Evolutionary conservation across 129 eudicot species (phyloP).

Genomic region (Scalesia atractyloides): DNA sequence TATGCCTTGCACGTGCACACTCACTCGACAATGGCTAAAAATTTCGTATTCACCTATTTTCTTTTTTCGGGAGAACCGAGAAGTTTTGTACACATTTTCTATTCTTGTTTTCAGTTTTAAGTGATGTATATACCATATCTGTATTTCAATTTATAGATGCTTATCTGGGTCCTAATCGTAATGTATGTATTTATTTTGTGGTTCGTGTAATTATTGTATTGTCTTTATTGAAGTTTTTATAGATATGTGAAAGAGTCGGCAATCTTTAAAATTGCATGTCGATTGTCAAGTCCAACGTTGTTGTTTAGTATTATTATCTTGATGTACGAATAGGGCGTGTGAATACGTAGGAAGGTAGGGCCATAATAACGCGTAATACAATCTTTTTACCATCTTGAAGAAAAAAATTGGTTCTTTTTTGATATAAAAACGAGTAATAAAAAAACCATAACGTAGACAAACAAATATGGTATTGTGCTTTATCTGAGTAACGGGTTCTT

Average conservation of each 20-base stretch:
- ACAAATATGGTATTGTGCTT: not conserved
- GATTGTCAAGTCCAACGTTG: not conserved
- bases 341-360: not conserved
- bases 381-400: not conserved
- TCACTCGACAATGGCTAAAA: not conserved
- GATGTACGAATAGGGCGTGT: not conserved
- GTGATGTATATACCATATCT: constrained; percentile 6
- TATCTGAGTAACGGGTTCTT: not conserved
- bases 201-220: not conserved
- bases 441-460: not conserved
- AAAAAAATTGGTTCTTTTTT: not conserved
- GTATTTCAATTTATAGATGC: constrained; percentile 6
- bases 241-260: not conserved
- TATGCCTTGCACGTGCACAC: constrained; percentile 1
- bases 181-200: constrained; percentile 1
- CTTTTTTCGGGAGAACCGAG: not conserved
- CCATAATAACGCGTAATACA: not conserved
- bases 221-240: constrained; percentile 3
- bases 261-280: not conserved
- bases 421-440: not conserved
- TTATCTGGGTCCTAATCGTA: constrained; percentile 9
- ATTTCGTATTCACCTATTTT: not conserved
- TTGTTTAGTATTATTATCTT: not conserved
- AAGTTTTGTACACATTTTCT: not conserved
- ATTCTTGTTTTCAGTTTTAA: not conserved